Percentiles rank a stretch among this genome's conserved stretches.
These are phyloP conservation scores for Phycomyces blakesleeanus DNA, from an alignment of 192 early-diverging fungal species.

Conservation along the genomic window DNA sequence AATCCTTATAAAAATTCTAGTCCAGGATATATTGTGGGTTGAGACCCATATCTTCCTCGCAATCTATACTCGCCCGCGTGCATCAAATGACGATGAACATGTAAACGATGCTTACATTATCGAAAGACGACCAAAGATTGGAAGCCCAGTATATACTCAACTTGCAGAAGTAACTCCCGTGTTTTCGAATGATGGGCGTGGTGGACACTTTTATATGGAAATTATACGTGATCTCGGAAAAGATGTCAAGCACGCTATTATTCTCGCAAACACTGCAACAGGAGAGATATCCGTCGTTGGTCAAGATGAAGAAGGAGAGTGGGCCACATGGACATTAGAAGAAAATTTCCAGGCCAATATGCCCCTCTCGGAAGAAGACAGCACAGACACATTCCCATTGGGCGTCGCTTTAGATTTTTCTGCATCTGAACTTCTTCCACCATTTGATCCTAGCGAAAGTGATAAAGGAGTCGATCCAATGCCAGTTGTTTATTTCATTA, in stretches of 20 bases:
- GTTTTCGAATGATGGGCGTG: slow-evolving; percentile 43
- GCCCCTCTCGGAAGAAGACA: slow-evolving; percentile 51
- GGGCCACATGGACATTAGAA: slow-evolving; percentile 67
- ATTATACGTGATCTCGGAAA: slow-evolving; percentile 53
- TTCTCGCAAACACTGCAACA: slow-evolving; percentile 39
- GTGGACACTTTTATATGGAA: slow-evolving; percentile 58
- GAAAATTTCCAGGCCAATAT: slow-evolving; percentile 51
- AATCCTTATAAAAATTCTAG: slow-evolving; percentile 30
- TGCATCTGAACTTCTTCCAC: slow-evolving; percentile 47
- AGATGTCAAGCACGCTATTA: slow-evolving; percentile 36
- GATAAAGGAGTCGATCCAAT: slow-evolving; percentile 48
- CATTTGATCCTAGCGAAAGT: slow-evolving; percentile 49
- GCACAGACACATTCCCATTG: slow-evolving; percentile 62
- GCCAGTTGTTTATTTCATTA: slow-evolving; percentile 73
- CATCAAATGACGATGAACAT: slow-evolving; percentile 22
- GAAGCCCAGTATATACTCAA: slow-evolving; percentile 43
- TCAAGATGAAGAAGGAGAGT: slow-evolving; percentile 40
- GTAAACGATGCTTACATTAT: slow-evolving; percentile 57
- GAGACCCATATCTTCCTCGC: slow-evolving; percentile 67
- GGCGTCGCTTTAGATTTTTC: slow-evolving; percentile 78
- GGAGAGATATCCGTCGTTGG: slow-evolving; percentile 50
- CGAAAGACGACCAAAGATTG: slow-evolving; percentile 41
- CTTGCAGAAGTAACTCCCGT: slow-evolving; percentile 57
- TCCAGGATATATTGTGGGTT: slow-evolving; percentile 70
- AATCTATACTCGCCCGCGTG: slow-evolving; percentile 50